Base-by-base conservation (phyloP, 495 filamentous ascomycete species). In the Talaromyces thailandensis region DNA sequence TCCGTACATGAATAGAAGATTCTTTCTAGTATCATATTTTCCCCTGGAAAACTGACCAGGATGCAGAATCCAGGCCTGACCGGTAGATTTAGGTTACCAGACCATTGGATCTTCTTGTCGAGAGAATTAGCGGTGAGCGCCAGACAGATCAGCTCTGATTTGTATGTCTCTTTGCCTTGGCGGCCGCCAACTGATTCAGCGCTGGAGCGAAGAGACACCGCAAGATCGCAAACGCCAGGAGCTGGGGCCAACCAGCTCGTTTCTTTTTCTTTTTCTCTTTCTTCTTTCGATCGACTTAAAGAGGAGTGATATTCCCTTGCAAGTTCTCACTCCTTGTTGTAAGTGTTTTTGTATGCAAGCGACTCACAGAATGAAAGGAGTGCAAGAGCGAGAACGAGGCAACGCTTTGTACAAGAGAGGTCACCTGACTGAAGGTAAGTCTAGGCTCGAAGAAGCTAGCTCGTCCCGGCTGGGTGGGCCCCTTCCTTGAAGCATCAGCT, bases 371-470 rank as follows among this genome's bases (percentile, higher is more conserved):
- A 60, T 60, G 58, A 48, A 60, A 45, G 58, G 35, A 24, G 32
- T 24, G 14, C 16, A 50, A n/a, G 23, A 51, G 43, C 59, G 59
- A 7, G 59, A 61, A 51, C 21, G 26, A 50, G 59, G 59, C 40
- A 61, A 61, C 43, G 59, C 59, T 51, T 51, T 61, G 59, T 61
- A 61, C 28, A 50, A 35, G 26, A 28, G 23, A 18, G 59, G 59
- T n/a, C 40, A 61, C 24, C 59, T 61, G n/a, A 61, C 21, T 50
- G 59, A 61, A 50, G 59, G 59, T 61, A 6, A 23, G 59, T 50
- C 43, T 60, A 28, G 24, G 14, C 35, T 26, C 21, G 23, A 58
- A 37, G 16, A 37, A 48, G 43, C 43, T 61, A 24, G 40, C 55
- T 25, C n/a, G 23, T 8, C 4, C 55, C 16, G 26, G 31, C 12